phyloP scores from a whole-genome alignment of 345 rosid genomes.

The Arabidopsis arenosa region DNA sequence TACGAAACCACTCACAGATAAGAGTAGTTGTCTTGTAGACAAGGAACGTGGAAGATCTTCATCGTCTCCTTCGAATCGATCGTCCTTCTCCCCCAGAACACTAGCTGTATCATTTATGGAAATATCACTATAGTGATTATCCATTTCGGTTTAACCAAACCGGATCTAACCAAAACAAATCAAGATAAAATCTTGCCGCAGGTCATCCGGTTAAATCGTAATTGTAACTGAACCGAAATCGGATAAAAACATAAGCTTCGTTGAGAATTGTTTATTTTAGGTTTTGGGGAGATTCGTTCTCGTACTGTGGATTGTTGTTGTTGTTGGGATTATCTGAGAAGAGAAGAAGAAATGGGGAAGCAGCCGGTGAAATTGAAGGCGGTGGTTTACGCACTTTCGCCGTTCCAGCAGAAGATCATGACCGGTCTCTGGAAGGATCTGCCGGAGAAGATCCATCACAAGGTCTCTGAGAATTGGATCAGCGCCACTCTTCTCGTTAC shows the following conservation, averaged over 20 bases:
- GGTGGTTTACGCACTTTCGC: constrained; percentile 78
- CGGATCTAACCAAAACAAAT: constrained; percentile 13
- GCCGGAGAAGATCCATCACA: constrained; percentile 76
- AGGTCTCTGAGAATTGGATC: constrained; percentile 89
- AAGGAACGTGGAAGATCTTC: constrained; percentile 72
- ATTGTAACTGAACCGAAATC: constrained; percentile 24
- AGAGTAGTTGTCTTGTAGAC: constrained; percentile 90
- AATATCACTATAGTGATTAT: too few species aligned
- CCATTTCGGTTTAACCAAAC: not conserved
- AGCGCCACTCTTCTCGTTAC: constrained; percentile 66
- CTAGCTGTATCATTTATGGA: not conserved
- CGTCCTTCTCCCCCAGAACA: not conserved
- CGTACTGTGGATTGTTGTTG: constrained; percentile 21
- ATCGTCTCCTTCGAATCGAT: constrained; percentile 45
- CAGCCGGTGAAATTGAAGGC: constrained; percentile 84
- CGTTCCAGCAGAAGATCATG: constrained; percentile 86
- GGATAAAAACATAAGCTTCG: not conserved
- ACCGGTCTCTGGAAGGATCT: constrained; percentile 75
- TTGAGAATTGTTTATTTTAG: not conserved
- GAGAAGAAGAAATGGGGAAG: constrained; percentile 62
- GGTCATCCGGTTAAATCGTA: not conserved
- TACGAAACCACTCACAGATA: constrained; percentile 58
- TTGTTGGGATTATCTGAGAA: not conserved
- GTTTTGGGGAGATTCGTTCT: constrained; percentile 11
- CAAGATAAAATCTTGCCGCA: not conserved